Evolutionary conservation across 495 filamentous ascomycete genomes (phyloP).

Genomic region (Podospora anserina): DNA sequence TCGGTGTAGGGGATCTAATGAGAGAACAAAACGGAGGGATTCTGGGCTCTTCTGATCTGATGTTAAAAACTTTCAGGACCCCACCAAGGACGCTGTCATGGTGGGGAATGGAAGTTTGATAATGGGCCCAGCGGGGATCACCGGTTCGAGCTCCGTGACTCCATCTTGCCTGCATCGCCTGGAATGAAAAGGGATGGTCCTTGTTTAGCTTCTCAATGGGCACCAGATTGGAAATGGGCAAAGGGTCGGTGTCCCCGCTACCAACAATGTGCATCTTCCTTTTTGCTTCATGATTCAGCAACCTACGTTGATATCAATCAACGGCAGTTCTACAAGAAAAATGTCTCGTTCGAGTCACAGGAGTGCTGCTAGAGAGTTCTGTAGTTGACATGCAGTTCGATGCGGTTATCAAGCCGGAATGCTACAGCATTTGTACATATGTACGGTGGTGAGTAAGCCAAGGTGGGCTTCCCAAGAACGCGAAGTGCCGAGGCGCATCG

Average conservation of each 20-base stretch:
- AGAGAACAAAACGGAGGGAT: background rate
- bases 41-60: constrained; percentile 12
- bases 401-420: background rate
- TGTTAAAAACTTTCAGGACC: background rate
- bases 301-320: background rate
- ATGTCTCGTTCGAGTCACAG: background rate
- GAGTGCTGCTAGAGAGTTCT: no score
- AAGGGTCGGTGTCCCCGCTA: background rate
- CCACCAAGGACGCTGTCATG: constrained; percentile 8
- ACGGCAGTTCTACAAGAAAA: background rate
- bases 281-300: background rate
- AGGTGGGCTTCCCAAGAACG: background rate
- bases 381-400: background rate
- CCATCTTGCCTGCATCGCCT: background rate
- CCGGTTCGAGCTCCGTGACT: constrained; percentile 7
- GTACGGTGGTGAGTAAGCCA: background rate
- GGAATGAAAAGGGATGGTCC: background rate
- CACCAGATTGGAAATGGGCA: background rate
- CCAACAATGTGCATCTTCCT: background rate
- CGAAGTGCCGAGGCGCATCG: background rate
- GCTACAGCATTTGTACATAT: background rate
- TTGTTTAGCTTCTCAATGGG: background rate
- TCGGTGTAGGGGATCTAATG: background rate
- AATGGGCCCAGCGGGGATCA: constrained; percentile 4
- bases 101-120: constrained; percentile 11